A percentile compares a stretch with the other conserved stretches of the same genome.
These are phyloP conservation scores for Mycena sanguinolenta DNA, from an alignment of 768 basidiomycete genomes.

Conservation along the genomic window DNA sequence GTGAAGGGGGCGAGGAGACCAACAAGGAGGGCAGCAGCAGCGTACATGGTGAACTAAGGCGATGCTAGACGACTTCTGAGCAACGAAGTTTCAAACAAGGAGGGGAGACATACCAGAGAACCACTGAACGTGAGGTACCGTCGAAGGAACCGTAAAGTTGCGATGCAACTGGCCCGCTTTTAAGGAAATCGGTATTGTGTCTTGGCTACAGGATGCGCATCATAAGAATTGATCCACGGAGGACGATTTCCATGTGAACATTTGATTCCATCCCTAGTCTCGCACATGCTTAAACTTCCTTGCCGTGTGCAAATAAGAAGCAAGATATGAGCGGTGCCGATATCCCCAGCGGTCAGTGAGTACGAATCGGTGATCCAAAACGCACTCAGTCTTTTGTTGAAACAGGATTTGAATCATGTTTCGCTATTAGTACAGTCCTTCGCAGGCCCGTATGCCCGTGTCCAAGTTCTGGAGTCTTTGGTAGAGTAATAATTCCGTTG, in stretches of 20 bases:
- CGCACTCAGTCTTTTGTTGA: background rate
- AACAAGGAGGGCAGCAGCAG: constrained; percentile 16
- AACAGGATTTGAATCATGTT: no score
- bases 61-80: background rate
- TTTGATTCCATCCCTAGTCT: background rate
- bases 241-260: background rate
- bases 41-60: constrained; percentile 8
- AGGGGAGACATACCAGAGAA: background rate
- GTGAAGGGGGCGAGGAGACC: constrained; percentile 13
- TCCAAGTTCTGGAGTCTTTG: no score
- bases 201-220: background rate
- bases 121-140: constrained; percentile 3
- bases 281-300: background rate
- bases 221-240: background rate
- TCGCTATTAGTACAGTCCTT: no score
- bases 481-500: no score
- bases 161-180: background rate
- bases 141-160: constrained; percentile 1
- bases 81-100: background rate
- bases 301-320: background rate
- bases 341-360: background rate
- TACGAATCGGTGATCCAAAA: no score
- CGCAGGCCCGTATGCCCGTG: background rate
- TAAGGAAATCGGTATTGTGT: background rate
- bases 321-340: background rate